Base-by-base conservation (phyloP, 169 alveolate genomes). In the Cryptosporidium bovis region DNA sequence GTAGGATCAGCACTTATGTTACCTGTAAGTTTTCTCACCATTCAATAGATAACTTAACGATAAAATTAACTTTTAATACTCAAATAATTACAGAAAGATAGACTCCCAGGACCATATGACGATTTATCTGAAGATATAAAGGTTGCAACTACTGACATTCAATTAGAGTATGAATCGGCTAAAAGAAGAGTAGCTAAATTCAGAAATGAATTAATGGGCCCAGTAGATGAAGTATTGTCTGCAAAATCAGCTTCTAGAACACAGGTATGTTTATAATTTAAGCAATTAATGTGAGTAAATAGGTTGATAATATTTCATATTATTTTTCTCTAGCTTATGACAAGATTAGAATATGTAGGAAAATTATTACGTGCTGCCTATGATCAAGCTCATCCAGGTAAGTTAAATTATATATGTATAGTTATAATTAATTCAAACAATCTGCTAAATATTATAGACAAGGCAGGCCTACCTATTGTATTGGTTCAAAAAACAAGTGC, bases 341-440 rank as follows among this genome's bases (percentile, higher is more conserved):
- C 51, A 16, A 77, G 87, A 77, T 77, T 77, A 27, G 87, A 56
- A 40, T 77, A 77, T 29, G 87, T 77, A n/a, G 87, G 77, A 13
- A 77, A 77, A 62, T 31, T 77, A 44, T 64, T 77, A 34, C 50
- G 87, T 46, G 71, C 87, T 27, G 87, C 87, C n/a, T 77, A 77
- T 77, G 87, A 77, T 12, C 87, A 77, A 46, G 87, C 87, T 62
- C 71, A 77, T 77, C 87, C 87, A 77, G 87, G 87, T 77, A 77
- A 60, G 87, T 60, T 34, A 31, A 46, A 20, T 20, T 15, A 62
- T 27, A 62, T 27, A 27, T 24, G 0, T 27, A 15, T 66, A 31
- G 15, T 44, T 6, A 16, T 66, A 62, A 62, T 18, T 33, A 7
- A 10, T 18, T 27, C 51, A 18, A 18, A 18, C 1, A 62, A 62